Conservation (phyloP, 2,329 filamentous ascomycete species). For the Aureobasidium musti region DNA sequence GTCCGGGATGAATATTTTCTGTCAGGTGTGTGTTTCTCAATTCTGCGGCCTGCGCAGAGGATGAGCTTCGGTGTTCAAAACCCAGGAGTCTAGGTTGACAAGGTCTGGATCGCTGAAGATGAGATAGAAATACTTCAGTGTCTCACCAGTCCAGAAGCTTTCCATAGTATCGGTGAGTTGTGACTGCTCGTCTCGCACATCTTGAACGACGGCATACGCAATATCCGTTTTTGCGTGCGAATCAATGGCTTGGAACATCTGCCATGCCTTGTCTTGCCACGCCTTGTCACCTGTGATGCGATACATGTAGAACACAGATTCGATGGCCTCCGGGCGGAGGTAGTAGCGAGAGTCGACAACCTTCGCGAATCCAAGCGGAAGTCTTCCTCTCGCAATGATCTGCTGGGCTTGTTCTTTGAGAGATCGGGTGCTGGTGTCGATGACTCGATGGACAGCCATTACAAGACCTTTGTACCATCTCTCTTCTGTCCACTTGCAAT, state of each 20-base stretch:
- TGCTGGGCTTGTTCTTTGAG: conserved; percentile 34
- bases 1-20: background rate
- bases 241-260: conserved; percentile 68
- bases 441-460: conserved; percentile 39
- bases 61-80: conserved; percentile 29
- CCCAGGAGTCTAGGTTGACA: conserved; percentile 57
- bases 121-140: conserved; percentile 67
- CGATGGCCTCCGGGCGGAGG: conserved; percentile 74
- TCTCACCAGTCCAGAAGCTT: conserved; percentile 67
- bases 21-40: background rate
- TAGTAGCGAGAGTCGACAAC: conserved; percentile 63
- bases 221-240: conserved; percentile 62
- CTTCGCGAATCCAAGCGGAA: conserved; percentile 59
- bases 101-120: conserved; percentile 62
- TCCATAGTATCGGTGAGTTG: conserved; percentile 65
- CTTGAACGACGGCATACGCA: conserved; percentile 66
- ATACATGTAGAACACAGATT: conserved; percentile 77
- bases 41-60: conserved; percentile 24
- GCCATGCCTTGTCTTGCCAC: conserved; percentile 71
- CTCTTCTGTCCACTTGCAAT: conserved; percentile 52
- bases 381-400: conserved; percentile 46
- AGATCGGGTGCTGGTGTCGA: conserved; percentile 30
- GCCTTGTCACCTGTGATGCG: conserved; percentile 67
- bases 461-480: conserved; percentile 47
- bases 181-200: conserved; percentile 54